phyloP scores from a whole-genome alignment of 2,329 filamentous ascomycete genomes.

The Microdochium bolleyi region DNA sequence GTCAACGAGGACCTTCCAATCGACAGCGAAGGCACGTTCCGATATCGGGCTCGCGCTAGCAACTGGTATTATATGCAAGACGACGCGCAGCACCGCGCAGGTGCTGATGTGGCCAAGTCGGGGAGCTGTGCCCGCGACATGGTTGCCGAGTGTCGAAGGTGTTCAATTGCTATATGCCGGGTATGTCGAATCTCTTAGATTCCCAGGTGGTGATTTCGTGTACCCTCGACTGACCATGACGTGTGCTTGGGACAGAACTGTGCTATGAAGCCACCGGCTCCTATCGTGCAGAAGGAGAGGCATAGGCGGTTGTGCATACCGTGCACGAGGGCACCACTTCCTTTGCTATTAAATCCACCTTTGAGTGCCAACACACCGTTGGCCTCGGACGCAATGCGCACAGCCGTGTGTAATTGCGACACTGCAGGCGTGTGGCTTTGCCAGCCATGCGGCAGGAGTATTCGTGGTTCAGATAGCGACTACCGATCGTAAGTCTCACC shows the following conservation, averaged over 20 bases:
- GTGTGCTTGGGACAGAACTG: constrained; percentile 60
- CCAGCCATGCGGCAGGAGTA: constrained; percentile 68
- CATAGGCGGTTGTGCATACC: constrained; percentile 74
- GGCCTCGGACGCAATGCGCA: constrained; percentile 47
- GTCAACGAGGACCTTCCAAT: constrained; percentile 56
- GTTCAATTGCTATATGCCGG: constrained; percentile 70
- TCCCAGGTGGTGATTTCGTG: neutral
- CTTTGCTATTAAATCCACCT: constrained; percentile 37
- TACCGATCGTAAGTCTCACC: constrained; percentile 42
- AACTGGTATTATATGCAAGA: constrained; percentile 55
- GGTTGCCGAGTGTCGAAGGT: constrained; percentile 76
- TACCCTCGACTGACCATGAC: neutral
- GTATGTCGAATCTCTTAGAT: constrained; percentile 40
- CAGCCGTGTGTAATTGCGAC: constrained; percentile 43
- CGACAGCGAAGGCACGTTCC: constrained; percentile 46
- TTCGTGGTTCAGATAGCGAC: constrained; percentile 51
- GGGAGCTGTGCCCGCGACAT: constrained; percentile 79
- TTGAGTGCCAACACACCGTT: constrained; percentile 37
- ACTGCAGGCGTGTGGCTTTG: constrained; percentile 71
- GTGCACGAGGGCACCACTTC: constrained; percentile 66
- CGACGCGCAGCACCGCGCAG: constrained; percentile 28
- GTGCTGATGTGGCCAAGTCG: constrained; percentile 56
- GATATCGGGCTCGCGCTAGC: constrained; percentile 48
- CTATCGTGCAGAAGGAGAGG: constrained; percentile 58
- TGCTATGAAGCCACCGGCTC: constrained; percentile 71